Percentiles rank a stretch among this genome's conserved stretches.
Conservation (phyloP, 2,329 filamentous ascomycete genomes). For the Talaromyces sp. region DNA sequence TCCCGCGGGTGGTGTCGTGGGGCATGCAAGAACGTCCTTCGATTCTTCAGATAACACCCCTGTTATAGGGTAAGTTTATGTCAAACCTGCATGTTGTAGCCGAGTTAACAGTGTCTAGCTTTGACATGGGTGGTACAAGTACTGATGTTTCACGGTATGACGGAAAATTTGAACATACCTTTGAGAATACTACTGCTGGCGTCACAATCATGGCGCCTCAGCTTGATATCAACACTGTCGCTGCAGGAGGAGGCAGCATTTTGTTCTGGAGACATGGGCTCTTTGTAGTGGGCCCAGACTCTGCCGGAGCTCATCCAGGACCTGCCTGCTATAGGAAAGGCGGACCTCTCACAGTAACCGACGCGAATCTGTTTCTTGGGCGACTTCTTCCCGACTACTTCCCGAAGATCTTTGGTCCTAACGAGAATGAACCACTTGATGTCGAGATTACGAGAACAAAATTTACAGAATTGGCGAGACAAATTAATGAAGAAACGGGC, state of each 20-base stretch:
- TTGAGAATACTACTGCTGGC: conserved; percentile 84
- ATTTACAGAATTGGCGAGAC: conserved; percentile 38
- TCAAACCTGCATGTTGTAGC: background rate
- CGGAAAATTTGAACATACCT: conserved; percentile 83
- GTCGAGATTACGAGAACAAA: conserved; percentile 34
- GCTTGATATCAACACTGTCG: conserved; percentile 88
- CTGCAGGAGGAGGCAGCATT: conserved; percentile 64
- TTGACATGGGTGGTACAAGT: conserved; percentile 91
- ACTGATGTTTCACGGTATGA: conserved; percentile 83
- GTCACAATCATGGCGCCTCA: conserved; percentile 90
- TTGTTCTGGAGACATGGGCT: conserved; percentile 82
- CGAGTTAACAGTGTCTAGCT: conserved; percentile 56
- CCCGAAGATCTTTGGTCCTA: conserved; percentile 17
- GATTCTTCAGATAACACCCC: conserved; percentile 72
- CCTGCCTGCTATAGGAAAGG: conserved; percentile 88
- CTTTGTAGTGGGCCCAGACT: conserved; percentile 86
- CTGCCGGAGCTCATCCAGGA: conserved; percentile 80
- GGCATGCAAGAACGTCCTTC: conserved; percentile 85
- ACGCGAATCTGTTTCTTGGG: conserved; percentile 82
- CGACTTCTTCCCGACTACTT: conserved; percentile 74
- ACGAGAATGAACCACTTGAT: conserved; percentile 30
- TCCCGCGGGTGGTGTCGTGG: conserved; percentile 86
- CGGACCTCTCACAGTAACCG: conserved; percentile 82
- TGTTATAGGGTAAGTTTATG: conserved; percentile 39
- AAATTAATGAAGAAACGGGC: conserved; percentile 34